phyloP scores from a whole-genome alignment of 129 eudicot species.

The Daucus carota region DH1_v3.0 NC_030383.2:12095501-12096000 shows the following conservation, averaged over 20 bases:
- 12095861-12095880: conserved; percentile 35
- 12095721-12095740: background rate
- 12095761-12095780: background rate
- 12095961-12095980: conserved; percentile 5
- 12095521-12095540: background rate
- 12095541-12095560: too few species aligned
- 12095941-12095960: conserved; percentile 47
- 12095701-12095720: background rate
- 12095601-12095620: background rate
- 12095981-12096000: conserved; percentile 12
- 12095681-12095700: background rate
- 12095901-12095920: conserved; percentile 74
- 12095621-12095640: background rate
- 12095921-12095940: conserved; percentile 88
- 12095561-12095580: background rate
- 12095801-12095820: background rate
- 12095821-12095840: conserved; percentile 98
- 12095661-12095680: background rate
- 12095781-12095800: background rate
- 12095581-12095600: background rate
- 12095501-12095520: background rate
- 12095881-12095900: conserved; percentile 59
- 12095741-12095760: background rate
- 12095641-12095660: background rate
- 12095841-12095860: conserved; percentile 66